phyloP scores from a whole-genome alignment of 2,329 filamentous ascomycete species.

The Epicoccum sorghinum region DNA sequence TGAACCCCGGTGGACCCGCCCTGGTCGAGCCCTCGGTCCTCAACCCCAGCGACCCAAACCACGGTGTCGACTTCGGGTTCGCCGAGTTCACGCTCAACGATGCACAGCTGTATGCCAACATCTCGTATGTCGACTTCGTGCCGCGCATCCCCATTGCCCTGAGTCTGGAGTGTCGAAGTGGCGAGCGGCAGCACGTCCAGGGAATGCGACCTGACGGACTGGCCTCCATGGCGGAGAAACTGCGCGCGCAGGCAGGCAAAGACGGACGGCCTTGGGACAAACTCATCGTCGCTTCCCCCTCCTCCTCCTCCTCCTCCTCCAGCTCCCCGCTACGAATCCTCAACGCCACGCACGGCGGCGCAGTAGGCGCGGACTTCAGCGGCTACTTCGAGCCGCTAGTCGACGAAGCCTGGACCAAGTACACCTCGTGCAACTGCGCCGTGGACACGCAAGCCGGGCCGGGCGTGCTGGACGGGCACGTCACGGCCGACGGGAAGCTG shows the following conservation, averaged over 20 bases:
- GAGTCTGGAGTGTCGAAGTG: slow-evolving; percentile 1
- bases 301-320: too few species aligned
- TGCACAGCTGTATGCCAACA: slow-evolving; percentile 13
- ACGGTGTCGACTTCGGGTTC: slow-evolving; percentile 13
- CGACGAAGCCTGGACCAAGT: slow-evolving; percentile 12
- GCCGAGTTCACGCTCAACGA: slow-evolving; percentile 12
- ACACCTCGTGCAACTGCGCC: slow-evolving; percentile 5
- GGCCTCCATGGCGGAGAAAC: slow-evolving; percentile 7
- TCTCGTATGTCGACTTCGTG: slow-evolving; percentile 13
- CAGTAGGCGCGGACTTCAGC: slow-evolving; percentile 9
- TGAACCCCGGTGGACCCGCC: slow-evolving; percentile 13
- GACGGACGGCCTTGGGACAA: slow-evolving; percentile 14
- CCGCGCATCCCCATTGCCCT: slow-evolving; percentile 11
- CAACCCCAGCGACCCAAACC: slow-evolving; percentile 13
- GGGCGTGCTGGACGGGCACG: slow-evolving; percentile 3
- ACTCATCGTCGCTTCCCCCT: background rate
- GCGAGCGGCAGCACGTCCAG: slow-evolving; percentile 5
- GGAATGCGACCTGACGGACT: slow-evolving; percentile 11
- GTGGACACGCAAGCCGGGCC: slow-evolving; percentile 10
- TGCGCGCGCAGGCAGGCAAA: slow-evolving; percentile 10
- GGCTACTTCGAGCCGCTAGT: slow-evolving; percentile 17
- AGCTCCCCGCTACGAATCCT: background rate
- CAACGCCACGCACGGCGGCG: slow-evolving; percentile 12
- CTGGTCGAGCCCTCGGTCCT: slow-evolving; percentile 13
- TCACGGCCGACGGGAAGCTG: slow-evolving; percentile 5